Base-by-base conservation (phyloP, 2,329 filamentous ascomycete species). In the Phaeosphaeria sp. region DNA sequence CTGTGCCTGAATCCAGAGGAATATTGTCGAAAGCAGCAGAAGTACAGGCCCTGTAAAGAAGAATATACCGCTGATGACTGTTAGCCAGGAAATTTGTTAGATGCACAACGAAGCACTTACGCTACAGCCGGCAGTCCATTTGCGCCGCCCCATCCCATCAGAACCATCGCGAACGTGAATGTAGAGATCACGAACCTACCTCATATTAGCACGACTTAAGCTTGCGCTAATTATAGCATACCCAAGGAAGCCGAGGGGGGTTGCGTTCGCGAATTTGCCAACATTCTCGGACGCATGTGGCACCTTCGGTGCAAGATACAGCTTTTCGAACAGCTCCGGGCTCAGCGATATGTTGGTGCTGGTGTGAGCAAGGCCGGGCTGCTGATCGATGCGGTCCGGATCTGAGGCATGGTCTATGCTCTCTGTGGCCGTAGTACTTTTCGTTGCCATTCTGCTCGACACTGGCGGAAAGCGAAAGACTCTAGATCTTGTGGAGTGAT, bases 31-130 rank as follows among this genome's bases (percentile, higher is more conserved):
- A 33, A 83, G 76, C 15, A 79, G 66, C 6, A 84, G 74, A 46
- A 84, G 77, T 13, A 84, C 66, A 1, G 82, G 83, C 0, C 82
- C 82, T 45, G 71, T 61, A 73, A 80, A 72, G 78, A 81, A 70
- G 77, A 82, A 69, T 55, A 78, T 78, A 6, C 76, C 76, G 9
- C 68, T 72, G 20, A 13, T 11, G 21, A 25, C 15, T 30, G 39
- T 53, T 21, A 56, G 49, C 18, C 30, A 51, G 13, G 27, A 2
- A 20, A 25, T 39, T 6, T 8, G 22, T n/a, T 18, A 8, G 3
- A 24, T 9, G 40, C 21, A 42, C 21, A 22, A 17, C 15, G 11
- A 36, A 60, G 64, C 3, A 13, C 30, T 57, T 59, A 71, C 68
- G 67, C 75, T 7, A 79, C 74, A 36, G 75, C 75, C 20, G 71